phyloP scores from a whole-genome alignment of 371 early-diverging fungal species.

The Circinella umbellata region DNA sequence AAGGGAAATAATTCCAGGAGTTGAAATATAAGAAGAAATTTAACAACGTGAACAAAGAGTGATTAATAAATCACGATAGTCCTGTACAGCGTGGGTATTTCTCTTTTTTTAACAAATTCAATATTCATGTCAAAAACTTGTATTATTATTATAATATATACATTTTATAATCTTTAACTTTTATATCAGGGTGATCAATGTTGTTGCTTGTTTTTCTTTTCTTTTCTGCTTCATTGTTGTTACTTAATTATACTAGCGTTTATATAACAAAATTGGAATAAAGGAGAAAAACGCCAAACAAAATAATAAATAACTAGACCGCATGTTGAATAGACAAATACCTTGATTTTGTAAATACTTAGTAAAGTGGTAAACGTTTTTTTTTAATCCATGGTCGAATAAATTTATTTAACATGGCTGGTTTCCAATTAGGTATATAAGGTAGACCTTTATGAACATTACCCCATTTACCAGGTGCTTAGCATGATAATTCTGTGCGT shows the following conservation, averaged over 20 bases:
- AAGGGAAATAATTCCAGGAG: no score
- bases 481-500: constrained; percentile 32
- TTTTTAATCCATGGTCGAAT: constrained; percentile 19
- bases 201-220: no score
- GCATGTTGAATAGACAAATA: constrained; percentile 2
- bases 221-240: background rate
- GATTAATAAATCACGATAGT: no score
- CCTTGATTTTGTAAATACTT: background rate
- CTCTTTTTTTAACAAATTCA: no score
- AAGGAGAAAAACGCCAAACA: constrained; percentile 16
- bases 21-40: background rate
- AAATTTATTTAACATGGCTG: constrained; percentile 14
- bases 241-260: background rate
- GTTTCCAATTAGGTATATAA: constrained; percentile 25
- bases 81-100: no score
- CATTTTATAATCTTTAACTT: no score
- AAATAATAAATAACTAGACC: constrained; percentile 6
- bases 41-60: constrained; percentile 1
- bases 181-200: no score
- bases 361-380: constrained; percentile 16
- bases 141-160: no score
- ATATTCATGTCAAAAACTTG: no score
- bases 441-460: constrained; percentile 35
- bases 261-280: constrained; percentile 8
- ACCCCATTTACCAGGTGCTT: constrained; percentile 37